Conservation (phyloP, 2,329 filamentous ascomycete genomes). For the Cladosporium sp. region DNA sequence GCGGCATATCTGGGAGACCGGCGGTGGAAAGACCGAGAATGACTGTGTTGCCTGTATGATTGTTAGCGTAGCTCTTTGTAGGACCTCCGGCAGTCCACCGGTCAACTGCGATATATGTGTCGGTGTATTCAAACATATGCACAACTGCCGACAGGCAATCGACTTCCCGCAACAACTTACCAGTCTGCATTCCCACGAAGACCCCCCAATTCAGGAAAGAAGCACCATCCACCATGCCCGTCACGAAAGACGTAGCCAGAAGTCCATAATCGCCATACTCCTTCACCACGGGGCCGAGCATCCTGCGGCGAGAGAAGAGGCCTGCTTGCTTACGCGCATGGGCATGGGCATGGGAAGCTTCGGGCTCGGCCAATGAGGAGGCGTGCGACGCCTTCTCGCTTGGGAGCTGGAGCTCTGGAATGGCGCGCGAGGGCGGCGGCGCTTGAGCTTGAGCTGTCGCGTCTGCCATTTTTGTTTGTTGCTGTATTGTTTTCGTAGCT, state of each 20-base stretch:
- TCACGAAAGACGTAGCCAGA: constrained; percentile 48
- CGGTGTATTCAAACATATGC: neutral
- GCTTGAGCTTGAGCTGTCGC: neutral
- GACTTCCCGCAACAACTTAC: constrained; percentile 31
- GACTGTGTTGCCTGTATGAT: constrained; percentile 57
- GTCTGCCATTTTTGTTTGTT: constrained; percentile 1
- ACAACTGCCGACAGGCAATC: neutral
- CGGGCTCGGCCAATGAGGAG: constrained; percentile 15
- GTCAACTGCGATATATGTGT: neutral
- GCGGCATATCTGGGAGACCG: constrained; percentile 51
- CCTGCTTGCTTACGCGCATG: constrained; percentile 15
- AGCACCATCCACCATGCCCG: constrained; percentile 50
- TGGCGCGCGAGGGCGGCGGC: constrained; percentile 6
- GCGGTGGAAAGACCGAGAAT: constrained; percentile 62
- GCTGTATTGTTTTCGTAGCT: neutral
- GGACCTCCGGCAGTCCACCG: neutral
- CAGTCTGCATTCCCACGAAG: constrained; percentile 56
- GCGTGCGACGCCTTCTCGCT: constrained; percentile 13
- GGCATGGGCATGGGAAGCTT: constrained; percentile 12
- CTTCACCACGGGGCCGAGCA: constrained; percentile 34
- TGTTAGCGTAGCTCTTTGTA: constrained; percentile 5
- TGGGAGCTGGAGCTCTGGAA: neutral
- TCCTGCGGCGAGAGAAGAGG: constrained; percentile 29
- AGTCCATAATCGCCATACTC: constrained; percentile 34
- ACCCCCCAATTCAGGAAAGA: constrained; percentile 51